Evolutionary conservation across 306 rosid species (phyloP), one percentile per base, ranked within the genome.

Genomic region (Clitoria ternatea): DNA sequence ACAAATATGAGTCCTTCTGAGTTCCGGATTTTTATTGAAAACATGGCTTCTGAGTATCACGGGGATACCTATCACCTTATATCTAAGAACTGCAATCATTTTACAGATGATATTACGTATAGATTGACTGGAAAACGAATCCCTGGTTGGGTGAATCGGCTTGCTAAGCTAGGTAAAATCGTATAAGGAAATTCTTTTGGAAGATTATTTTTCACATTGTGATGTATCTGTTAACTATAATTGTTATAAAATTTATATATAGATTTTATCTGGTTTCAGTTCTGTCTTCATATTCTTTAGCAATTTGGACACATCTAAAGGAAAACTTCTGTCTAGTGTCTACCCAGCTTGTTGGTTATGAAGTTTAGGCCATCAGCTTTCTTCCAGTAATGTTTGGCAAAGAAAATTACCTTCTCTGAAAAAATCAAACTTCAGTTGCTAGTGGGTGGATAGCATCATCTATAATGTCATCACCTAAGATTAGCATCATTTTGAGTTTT

Each of bases 111-210:
- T 80, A 70, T 95, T 35, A 79, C 88, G 0, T 32, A 17, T 48
- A 86, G 91, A 81, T 85, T 95, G 91, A 86, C 82, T 2, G 84
- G 89, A 69, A 95, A 79, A 83, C 72, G 57, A 61, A 79, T 89
- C 72, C 99, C 99, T 3, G 92, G 97, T 20, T 95, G 99, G 99
- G 96, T 95, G 43, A 95, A 95, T 82, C 88, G 97, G 66, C 99
- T 95, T 77, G 99, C 99, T 50, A 91, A 77, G 10, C 87, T 95
- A 74, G 99, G 99, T 91, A 86, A 49, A 61, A 27, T 37, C 15
- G 1, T 27, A 4, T 49, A 23, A 69, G 63, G 68, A 42, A 37
- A 40, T 79, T 66, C 32, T 43, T 66, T 2, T 50, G 14, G 69
- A 33, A 66, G 48, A 57, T 66, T 32, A 23, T 60, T 37, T 66